Evolutionary conservation across 768 basidiomycete species (phyloP).

Genomic region (Lepiota venenata): DNA sequence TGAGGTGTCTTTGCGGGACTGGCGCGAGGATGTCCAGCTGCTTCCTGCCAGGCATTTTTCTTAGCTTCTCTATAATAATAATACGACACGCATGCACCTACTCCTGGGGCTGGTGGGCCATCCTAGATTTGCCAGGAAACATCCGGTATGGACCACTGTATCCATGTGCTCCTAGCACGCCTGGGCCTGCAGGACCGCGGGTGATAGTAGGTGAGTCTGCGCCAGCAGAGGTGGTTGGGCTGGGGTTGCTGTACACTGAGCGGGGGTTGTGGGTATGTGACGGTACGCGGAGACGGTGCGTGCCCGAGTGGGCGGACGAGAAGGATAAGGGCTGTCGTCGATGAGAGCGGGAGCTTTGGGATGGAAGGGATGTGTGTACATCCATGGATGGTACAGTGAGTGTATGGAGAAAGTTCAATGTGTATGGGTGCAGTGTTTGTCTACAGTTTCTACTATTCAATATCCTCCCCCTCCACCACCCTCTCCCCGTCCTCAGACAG

Average conservation of each 20-base stretch:
- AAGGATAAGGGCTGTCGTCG: not conserved
- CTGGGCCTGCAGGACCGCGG: not conserved
- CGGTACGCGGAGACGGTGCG: constrained; percentile 25
- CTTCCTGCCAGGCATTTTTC: not conserved
- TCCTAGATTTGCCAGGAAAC: constrained; percentile 7
- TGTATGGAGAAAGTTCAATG: not conserved
- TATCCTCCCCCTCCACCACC: constrained; percentile 62
- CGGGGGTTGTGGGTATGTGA: constrained; percentile 24
- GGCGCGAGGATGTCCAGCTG: constrained; percentile 50
- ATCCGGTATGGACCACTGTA: constrained; percentile 8
- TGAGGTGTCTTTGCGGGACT: constrained; percentile 60
- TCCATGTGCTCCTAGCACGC: not conserved
- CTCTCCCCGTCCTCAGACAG: constrained; percentile 77
- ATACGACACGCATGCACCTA: not conserved
- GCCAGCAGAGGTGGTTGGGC: constrained; percentile 18
- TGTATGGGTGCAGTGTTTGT: not conserved
- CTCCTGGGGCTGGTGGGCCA: not conserved
- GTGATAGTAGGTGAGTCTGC: constrained; percentile 3
- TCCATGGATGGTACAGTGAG: constrained; percentile 30
- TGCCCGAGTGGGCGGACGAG: not conserved
- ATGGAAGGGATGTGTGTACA: constrained; percentile 37
- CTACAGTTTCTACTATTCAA: constrained; percentile 24
- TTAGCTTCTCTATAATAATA: not conserved
- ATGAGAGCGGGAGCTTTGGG: constrained; percentile 17
- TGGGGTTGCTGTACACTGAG: constrained; percentile 25